Conservation (phyloP, 2,329 filamentous ascomycete genomes). For the Torrubiella hemipterigena region DNA sequence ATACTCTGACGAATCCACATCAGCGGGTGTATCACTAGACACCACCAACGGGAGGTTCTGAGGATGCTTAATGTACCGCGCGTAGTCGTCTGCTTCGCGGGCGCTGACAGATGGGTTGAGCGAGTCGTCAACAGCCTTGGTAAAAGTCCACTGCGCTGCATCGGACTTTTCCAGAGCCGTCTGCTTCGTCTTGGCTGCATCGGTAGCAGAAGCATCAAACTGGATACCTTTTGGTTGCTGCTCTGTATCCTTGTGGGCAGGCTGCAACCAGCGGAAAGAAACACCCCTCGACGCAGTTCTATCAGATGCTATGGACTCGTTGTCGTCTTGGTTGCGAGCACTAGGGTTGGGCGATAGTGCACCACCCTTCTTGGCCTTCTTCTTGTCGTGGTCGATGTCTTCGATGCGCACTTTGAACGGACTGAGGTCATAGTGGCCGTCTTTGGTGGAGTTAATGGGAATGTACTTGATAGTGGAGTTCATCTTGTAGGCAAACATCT, state of each 20-base stretch:
- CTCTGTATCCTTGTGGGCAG: slow-evolving; percentile 22
- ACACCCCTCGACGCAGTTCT: slow-evolving; percentile 32
- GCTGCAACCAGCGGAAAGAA: slow-evolving; percentile 50
- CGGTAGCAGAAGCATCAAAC: slow-evolving; percentile 9
- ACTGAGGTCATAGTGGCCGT: slow-evolving; percentile 70
- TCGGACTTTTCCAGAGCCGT: slow-evolving; percentile 63
- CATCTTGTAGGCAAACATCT: slow-evolving; percentile 87
- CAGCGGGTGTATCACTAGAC: slow-evolving; percentile 51
- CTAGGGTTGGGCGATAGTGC: slow-evolving; percentile 48
- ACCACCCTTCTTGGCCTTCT: slow-evolving; percentile 53
- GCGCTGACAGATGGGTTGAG: slow-evolving; percentile 71
- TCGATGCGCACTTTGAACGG: slow-evolving; percentile 73
- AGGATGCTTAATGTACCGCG: slow-evolving; percentile 78
- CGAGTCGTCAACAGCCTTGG: slow-evolving; percentile 73
- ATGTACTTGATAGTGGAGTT: slow-evolving; percentile 81
- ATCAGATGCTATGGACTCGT: slow-evolving; percentile 25
- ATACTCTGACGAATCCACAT: slow-evolving; percentile 54
- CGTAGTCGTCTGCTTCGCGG: slow-evolving; percentile 75
- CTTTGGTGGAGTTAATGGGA: slow-evolving; percentile 58
- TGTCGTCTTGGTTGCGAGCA: slow-evolving; percentile 24
- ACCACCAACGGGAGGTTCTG: slow-evolving; percentile 77
- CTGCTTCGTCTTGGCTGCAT: slow-evolving; percentile 33
- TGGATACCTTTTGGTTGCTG: slow-evolving; percentile 6
- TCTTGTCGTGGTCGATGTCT: slow-evolving; percentile 49
- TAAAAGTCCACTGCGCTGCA: slow-evolving; percentile 78